A percentile compares a stretch with the other conserved stretches of the same genome.
phyloP scores from a whole-genome alignment of 139 green algal genomes.

The Pleodorina starrii region DNA sequence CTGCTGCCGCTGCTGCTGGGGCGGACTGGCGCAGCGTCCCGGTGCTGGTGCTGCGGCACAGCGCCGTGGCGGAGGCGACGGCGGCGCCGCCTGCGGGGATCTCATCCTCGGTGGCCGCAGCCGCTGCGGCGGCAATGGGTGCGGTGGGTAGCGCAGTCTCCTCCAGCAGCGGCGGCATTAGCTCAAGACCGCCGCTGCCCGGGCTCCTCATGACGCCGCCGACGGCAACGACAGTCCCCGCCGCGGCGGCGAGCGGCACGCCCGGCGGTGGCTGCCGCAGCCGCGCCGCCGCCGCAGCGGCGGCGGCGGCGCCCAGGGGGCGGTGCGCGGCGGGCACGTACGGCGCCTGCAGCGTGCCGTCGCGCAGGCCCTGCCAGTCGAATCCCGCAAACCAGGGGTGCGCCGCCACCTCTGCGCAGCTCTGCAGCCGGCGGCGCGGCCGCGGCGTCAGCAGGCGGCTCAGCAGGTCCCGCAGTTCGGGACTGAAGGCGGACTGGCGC shows the following conservation, averaged over 20 bases:
- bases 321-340: conserved; percentile 34
- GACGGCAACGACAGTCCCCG: background rate
- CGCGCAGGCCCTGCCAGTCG: conserved; percentile 35
- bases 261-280: too few species aligned
- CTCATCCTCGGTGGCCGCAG: background rate
- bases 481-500: background rate
- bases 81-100: background rate
- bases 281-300: background rate
- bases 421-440: conserved; percentile 22
- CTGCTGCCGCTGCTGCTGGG: background rate
- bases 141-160: conserved; percentile 10
- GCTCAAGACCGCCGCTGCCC: background rate
- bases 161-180: conserved; percentile 28
- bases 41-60: background rate
- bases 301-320: background rate
- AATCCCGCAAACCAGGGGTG: conserved; percentile 49
- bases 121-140: too few species aligned
- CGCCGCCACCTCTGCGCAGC: background rate
- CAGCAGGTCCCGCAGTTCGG: conserved; percentile 23
- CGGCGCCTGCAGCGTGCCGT: conserved; percentile 31
- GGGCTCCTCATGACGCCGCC: background rate
- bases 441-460: conserved; percentile 14
- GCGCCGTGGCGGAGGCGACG: background rate
- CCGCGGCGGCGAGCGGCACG: background rate
- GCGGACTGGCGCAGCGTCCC: background rate